Conservation (phyloP, 441 rosid species). For the Capsella rubella region DNA sequence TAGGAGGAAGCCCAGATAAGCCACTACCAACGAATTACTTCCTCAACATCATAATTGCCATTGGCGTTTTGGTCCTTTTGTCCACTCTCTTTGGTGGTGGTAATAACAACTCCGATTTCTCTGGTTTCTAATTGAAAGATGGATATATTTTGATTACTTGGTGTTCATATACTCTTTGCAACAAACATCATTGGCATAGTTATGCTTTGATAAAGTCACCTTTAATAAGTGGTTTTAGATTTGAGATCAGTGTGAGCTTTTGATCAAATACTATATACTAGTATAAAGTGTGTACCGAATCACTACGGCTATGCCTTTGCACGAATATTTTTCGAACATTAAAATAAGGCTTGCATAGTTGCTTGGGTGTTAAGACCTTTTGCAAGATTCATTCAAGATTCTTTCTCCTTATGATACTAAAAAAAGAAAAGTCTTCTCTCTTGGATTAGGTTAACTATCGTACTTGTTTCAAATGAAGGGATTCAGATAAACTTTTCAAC, state of each 20-base stretch:
- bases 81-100: conserved; percentile 68
- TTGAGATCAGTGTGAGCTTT: neutral
- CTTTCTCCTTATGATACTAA: conserved; percentile 3
- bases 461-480: conserved; percentile 22
- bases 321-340: neutral
- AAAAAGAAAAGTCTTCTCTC: neutral
- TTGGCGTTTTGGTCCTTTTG: conserved; percentile 72
- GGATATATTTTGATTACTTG: neutral
- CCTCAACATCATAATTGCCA: conserved; percentile 73
- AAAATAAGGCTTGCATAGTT: conserved; percentile 6
- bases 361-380: neutral
- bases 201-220: neutral
- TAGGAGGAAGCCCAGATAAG: conserved; percentile 86
- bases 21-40: conserved; percentile 79
- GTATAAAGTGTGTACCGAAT: neutral
- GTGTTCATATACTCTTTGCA: conserved; percentile 9
- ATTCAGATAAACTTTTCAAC: conserved; percentile 9
- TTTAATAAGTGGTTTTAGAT: neutral
- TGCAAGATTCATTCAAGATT: conserved; percentile 22
- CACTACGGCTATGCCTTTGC: neutral
- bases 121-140: conserved; percentile 29
- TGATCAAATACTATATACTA: neutral
- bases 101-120: conserved; percentile 39
- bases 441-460: conserved; percentile 32
- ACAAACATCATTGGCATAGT: conserved; percentile 5